Base-by-base conservation (phyloP, 257 asterid genomes). In the Ilex aquifolium region DNA sequence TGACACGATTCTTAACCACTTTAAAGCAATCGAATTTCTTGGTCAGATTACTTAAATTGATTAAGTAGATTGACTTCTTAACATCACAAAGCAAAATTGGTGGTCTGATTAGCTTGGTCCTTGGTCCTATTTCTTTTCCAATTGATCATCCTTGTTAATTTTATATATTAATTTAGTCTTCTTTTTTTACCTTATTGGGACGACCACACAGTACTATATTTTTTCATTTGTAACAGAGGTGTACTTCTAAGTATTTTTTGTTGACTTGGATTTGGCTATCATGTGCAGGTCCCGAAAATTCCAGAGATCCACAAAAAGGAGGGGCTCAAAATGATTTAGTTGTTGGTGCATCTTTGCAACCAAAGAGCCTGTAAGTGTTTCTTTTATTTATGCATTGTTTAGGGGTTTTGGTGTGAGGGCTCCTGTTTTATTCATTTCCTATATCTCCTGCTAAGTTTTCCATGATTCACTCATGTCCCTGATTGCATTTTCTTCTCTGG, bases 201-300 rank as follows among this genome's bases (percentile, higher is more conserved):
- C 7, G 48, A 42, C 7, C 10, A 42, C 7, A 42, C 7, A 42
- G 48, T 42, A 11, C 7, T 11, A 42, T 42, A 0, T 42, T 42
- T 42, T 42, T 42, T 1, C 12, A 7, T 11, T 42, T 6, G 12
- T 46, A 3, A 10, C 14, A 46, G 4, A 46, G 1, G n/a, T 57
- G 56, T 44, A 39, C 10, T 15, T 32, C 16, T 70, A 56, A 13
- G 58, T 54, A 3, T 39, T 60, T 56, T 52, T 63, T 29, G 13
- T 44, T 68, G 71, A 72, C 61, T 57, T 60, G 54, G 44, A 52
- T 48, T 62, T 69, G 57, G 61, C 50, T 65, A 57, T 14, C 64
- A 55, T 70, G 65, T 76, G 64, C 84, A 93, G 99, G 96, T 66
- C 95, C 99, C 57, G 96, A 81, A 71, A 75, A 69, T 69, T 72